Evolutionary conservation across 495 filamentous ascomycete genomes (phyloP).

Genomic region (Lasiosphaeriaceae sp.): DNA sequence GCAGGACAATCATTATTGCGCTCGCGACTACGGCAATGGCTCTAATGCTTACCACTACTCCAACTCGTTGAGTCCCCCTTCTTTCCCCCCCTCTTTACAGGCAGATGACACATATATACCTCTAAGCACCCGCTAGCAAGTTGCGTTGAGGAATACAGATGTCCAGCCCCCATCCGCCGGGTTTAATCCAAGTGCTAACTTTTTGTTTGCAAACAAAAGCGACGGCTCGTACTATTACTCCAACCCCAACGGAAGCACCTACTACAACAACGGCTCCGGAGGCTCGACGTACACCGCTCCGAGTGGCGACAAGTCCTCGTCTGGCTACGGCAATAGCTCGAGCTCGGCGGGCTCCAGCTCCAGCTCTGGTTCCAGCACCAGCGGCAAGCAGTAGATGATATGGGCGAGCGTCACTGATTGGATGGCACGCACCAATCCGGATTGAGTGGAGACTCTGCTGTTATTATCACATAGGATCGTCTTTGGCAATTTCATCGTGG

Average conservation of each 20-base stretch:
- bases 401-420: no score
- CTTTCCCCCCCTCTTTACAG: no score
- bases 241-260: constrained; percentile 49
- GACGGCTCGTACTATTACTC: constrained; percentile 59
- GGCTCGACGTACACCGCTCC: constrained; percentile 41
- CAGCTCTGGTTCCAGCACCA: not conserved
- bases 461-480: no score
- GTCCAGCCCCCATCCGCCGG: no score
- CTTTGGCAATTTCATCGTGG: no score
- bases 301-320: constrained; percentile 19
- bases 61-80: constrained; percentile 1
- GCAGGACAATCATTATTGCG: constrained; percentile 31
- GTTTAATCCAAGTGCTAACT: not conserved
- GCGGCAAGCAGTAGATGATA: no score
- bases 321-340: not conserved
- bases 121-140: no score
- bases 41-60: constrained; percentile 13
- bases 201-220: constrained; percentile 18
- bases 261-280: constrained; percentile 43
- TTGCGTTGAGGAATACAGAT: no score
- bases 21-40: constrained; percentile 26
- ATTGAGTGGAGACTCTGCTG: no score
- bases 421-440: no score
- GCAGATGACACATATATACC: no score
- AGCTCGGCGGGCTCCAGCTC: not conserved